These are phyloP conservation scores for Corynespora cassiicola DNA, from an alignment of 2,329 filamentous ascomycete species.

Conservation along the genomic window DNA sequence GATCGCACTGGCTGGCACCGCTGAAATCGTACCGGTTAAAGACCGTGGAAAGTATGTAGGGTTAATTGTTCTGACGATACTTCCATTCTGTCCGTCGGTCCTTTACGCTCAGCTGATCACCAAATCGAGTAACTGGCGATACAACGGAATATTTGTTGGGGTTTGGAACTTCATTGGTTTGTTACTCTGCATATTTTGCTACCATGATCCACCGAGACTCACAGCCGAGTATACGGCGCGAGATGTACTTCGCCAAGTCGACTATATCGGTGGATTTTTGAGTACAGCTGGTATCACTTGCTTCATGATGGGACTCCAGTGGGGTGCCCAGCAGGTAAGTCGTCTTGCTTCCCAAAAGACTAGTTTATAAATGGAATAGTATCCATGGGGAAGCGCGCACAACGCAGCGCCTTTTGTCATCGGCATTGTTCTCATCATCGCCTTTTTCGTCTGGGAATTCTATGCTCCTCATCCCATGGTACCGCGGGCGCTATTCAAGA, in stretches of 20 bases:
- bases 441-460: conserved; percentile 59
- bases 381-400: conserved; percentile 62
- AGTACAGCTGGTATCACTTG: conserved; percentile 36
- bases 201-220: conserved; percentile 48
- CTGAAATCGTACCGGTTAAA: conserved; percentile 70
- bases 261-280: conserved; percentile 39
- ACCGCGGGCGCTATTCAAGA: conserved; percentile 40
- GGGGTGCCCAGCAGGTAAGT: conserved; percentile 44
- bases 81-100: conserved; percentile 68
- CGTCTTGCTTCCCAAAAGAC: conserved; percentile 33
- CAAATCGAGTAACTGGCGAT: conserved; percentile 59
- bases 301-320: conserved; percentile 47
- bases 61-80: conserved; percentile 65
- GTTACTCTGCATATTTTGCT: conserved; percentile 54
- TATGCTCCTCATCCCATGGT: conserved; percentile 54
- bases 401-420: conserved; percentile 63
- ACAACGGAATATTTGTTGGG: conserved; percentile 60
- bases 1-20: conserved; percentile 71
- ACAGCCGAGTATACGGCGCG: conserved; percentile 47
- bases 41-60: conserved; percentile 70
- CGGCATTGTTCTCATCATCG: conserved; percentile 55
- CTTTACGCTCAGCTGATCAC: conserved; percentile 67
- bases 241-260: conserved; percentile 34
- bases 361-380: conserved; percentile 63
- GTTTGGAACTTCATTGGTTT: conserved; percentile 62